These are phyloP conservation scores for Ganoderma resinaceum DNA, from an alignment of 1,284 basidiomycete species.

Conservation along the genomic window DNA sequence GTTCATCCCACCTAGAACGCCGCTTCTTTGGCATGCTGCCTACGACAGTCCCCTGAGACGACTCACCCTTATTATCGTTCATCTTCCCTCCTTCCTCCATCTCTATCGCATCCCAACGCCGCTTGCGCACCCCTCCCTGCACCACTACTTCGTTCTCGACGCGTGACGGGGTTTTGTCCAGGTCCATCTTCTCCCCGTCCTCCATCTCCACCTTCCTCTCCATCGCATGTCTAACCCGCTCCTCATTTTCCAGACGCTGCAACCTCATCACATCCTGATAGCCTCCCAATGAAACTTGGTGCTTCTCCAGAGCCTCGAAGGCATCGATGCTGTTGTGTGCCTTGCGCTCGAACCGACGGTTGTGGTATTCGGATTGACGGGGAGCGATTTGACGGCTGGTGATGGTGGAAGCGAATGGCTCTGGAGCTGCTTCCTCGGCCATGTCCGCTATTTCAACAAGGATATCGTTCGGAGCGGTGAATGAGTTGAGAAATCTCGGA, in stretches of 20 bases:
- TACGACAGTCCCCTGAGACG: slow-evolving; percentile 76
- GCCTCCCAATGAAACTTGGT: slow-evolving; percentile 78
- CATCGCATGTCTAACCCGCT: slow-evolving; percentile 82
- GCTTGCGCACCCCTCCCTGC: slow-evolving; percentile 69
- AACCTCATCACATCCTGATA: slow-evolving; percentile 98
- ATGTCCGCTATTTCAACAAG: slow-evolving; percentile 92
- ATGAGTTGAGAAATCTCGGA: slow-evolving; percentile 74
- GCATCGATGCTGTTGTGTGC: slow-evolving; percentile 82
- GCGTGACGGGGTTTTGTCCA: slow-evolving; percentile 88
- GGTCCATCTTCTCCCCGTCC: slow-evolving; percentile 81
- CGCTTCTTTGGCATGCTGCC: slow-evolving; percentile 85
- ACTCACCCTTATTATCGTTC: slow-evolving; percentile 65
- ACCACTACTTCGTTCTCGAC: slow-evolving; percentile 65
- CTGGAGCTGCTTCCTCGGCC: slow-evolving; percentile 89
- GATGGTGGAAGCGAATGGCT: slow-evolving; percentile 93
- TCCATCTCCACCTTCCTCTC: slow-evolving; percentile 90
- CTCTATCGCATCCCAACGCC: slow-evolving; percentile 87
- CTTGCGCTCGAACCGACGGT: slow-evolving; percentile 86
- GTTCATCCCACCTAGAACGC: slow-evolving; percentile 93
- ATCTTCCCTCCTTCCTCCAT: slow-evolving; percentile 68
- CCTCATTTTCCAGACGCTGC: slow-evolving; percentile 90
- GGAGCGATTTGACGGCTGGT: slow-evolving; percentile 93
- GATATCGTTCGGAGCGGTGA: slow-evolving; percentile 93
- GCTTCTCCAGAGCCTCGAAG: slow-evolving; percentile 70
- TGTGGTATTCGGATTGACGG: slow-evolving; percentile 96